Percentiles rank a stretch among this genome's conserved stretches.
Conservation (phyloP, 345 rosid genomes). For the Eutrema yunnanense region DNA sequence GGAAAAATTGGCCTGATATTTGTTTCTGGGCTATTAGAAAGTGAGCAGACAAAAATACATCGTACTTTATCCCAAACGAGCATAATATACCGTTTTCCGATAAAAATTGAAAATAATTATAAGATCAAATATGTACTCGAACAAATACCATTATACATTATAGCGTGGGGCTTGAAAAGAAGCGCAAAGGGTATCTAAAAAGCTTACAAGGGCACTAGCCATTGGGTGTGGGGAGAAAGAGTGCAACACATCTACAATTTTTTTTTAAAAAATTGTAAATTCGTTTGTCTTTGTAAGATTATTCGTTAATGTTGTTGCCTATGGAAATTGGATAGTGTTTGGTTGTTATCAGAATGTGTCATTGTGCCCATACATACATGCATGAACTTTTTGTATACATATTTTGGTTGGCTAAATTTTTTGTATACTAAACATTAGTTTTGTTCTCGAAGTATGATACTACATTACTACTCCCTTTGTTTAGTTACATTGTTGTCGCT, state of each 20-base stretch:
- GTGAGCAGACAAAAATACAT: not conserved
- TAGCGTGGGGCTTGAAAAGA: constrained; percentile 13
- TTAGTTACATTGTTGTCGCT: not conserved
- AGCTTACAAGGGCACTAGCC: constrained; percentile 22
- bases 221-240: not conserved
- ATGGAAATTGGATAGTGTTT: not conserved
- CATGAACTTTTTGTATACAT: not conserved
- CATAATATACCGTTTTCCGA: not conserved
- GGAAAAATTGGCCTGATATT: not conserved
- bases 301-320: not conserved
- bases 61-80: constrained; percentile 5
- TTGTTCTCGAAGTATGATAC: not conserved
- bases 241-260: not conserved
- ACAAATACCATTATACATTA: constrained; percentile 7
- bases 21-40: not conserved
- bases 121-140: constrained; percentile 5
- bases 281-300: not conserved
- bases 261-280: not conserved
- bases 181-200: constrained; percentile 17
- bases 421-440: not conserved
- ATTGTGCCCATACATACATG: not conserved
- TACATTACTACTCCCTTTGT: not conserved
- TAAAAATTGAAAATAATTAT: not conserved
- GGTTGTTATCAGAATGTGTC: constrained; percentile 6
- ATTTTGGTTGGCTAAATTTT: not conserved